phyloP scores from a whole-genome alignment of 2,329 filamentous ascomycete species.

The Ramichloridium luteum region DNA sequence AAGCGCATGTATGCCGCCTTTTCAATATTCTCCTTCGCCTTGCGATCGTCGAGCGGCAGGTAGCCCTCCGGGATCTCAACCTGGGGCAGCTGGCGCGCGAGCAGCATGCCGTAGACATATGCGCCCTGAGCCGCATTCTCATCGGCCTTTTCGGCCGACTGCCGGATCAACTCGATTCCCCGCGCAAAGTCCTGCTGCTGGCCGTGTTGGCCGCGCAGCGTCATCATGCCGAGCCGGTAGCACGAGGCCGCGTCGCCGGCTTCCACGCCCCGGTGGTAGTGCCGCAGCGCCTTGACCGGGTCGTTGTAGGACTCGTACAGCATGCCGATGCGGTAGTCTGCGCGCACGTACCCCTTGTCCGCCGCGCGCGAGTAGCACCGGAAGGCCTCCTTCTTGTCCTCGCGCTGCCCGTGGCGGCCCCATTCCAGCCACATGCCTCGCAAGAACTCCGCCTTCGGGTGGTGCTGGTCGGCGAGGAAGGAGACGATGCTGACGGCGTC shows the following conservation, averaged over 20 bases:
- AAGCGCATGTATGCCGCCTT: slow-evolving; percentile 95
- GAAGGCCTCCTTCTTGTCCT: slow-evolving; percentile 93
- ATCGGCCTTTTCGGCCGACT: slow-evolving; percentile 75
- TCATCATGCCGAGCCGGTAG: slow-evolving; percentile 92
- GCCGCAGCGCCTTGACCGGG: slow-evolving; percentile 74
- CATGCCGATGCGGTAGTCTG: slow-evolving; percentile 97
- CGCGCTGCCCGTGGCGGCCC: slow-evolving; percentile 80
- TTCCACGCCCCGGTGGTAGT: slow-evolving; percentile 73
- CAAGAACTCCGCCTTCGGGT: slow-evolving; percentile 90
- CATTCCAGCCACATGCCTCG: slow-evolving; percentile 96
- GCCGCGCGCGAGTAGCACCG: slow-evolving; percentile 74
- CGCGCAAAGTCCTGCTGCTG: slow-evolving; percentile 67
- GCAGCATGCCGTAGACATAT: slow-evolving; percentile 80
- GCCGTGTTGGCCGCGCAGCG: slow-evolving; percentile 82
- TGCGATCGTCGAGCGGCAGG: slow-evolving; percentile 58
- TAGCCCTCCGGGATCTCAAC: slow-evolving; percentile 64
- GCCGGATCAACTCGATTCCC: slow-evolving; percentile 71
- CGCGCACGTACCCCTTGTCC: slow-evolving; percentile 71
- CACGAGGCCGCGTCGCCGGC: slow-evolving; percentile 78
- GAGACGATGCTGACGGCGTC: slow-evolving; percentile 87
- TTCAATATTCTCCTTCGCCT: slow-evolving; percentile 78
- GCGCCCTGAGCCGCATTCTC: slow-evolving; percentile 95
- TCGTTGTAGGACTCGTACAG: slow-evolving; percentile 94
- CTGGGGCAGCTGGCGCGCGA: slow-evolving; percentile 82
- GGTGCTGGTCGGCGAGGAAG: slow-evolving; percentile 80